Percentiles rank a stretch among this genome's conserved stretches.
Evolutionary conservation across 805 yeast genomes (phyloP).

Genomic region (Candida suzukii): DNA sequence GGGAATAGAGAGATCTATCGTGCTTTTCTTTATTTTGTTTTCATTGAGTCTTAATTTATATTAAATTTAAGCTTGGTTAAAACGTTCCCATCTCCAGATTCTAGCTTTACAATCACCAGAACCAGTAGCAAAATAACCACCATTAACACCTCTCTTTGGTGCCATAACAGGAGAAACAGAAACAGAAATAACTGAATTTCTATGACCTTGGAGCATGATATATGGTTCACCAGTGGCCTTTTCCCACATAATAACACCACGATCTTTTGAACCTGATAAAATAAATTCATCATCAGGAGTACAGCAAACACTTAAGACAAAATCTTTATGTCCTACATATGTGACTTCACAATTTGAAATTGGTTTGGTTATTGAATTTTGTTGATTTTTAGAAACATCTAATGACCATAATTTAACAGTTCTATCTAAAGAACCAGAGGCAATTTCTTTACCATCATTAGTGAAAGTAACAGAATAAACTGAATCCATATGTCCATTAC

Average conservation of each 20-base stretch:
- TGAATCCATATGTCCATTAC: conserved; percentile 93
- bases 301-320: conserved; percentile 87
- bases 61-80: neutral
- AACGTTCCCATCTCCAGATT: conserved; percentile 80
- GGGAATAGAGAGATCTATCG: no score
- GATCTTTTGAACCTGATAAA: conserved; percentile 90
- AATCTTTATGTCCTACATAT: conserved; percentile 93
- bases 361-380: conserved; percentile 32
- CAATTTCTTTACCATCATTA: conserved; percentile 84
- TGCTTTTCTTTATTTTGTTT: no score
- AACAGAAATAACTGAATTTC: conserved; percentile 91
- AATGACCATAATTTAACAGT: conserved; percentile 95
- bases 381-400: conserved; percentile 46
- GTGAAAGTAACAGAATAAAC: conserved; percentile 94
- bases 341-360: conserved; percentile 77
- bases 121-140: conserved; percentile 93
- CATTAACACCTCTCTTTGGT: conserved; percentile 41
- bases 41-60: no score
- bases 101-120: conserved; percentile 97
- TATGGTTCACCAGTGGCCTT: conserved; percentile 85
- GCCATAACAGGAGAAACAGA: conserved; percentile 79
- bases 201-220: conserved; percentile 93
- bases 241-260: conserved; percentile 97
- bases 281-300: conserved; percentile 91
- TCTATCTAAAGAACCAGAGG: conserved; percentile 91